Evolutionary conservation across 169 alveolate genomes (phyloP), one percentile per base, ranked within the genome.

Genomic region (Cardiosporidium cionae): DNA sequence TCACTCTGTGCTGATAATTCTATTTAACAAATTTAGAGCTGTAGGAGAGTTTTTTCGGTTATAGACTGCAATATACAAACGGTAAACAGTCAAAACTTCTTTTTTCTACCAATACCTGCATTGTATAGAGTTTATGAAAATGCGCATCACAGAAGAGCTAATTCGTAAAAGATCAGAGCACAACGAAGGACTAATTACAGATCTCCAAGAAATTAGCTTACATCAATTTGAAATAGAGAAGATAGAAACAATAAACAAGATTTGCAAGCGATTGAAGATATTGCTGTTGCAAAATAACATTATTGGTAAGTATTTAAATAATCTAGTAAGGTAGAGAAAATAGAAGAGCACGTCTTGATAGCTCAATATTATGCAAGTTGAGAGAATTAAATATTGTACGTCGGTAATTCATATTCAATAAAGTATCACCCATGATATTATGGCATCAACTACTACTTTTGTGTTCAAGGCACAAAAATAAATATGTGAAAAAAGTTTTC

Each of bases 131-230:
- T n/a, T n/a, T n/a, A 23, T 25, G 5, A 37, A 68, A 74, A 78
- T 78, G 84, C 36, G 80, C 16, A 78, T 76, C 16, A 77, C 84
- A 3, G 85, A 84, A 63, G 95, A 89, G 80, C 76, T 94, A 63
- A 76, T 94, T 29, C 89, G 96, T 44, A 89, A 86, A 72, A 83
- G 94, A 58, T 92, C 97, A 32, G 98, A 94, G 80, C 98, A 94
- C 80, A 92, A 94, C 85, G 98, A 94, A 58, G 94, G 94, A 36
- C 75, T 89, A 65, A 78, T 94, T 37, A 73, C 94, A 6, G 92
- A 89, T 23, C 80, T 94, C 54, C 97, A 94, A 83, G 98, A 94
- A 82, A 87, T 91, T 32, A 85, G 95, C 0, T 73, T 93, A 63
- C 95, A 91, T 79, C 91, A 94, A 72, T 86, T 82, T 65, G 95